Conservation (phyloP, 2,329 filamentous ascomycete genomes). For the Tothia fuscella region DNA sequence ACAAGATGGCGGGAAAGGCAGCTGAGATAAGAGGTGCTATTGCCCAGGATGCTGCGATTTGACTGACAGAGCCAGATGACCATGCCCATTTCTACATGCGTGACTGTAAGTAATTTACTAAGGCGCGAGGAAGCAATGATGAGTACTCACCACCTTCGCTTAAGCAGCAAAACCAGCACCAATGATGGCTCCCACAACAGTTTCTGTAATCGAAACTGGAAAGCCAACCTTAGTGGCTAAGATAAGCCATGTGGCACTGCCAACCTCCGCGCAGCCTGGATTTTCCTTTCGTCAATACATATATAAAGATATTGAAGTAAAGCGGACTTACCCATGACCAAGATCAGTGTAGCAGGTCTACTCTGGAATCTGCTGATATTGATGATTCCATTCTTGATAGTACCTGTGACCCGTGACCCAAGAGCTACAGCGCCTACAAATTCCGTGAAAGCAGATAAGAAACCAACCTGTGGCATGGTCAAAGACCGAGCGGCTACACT, state of each 20-base stretch:
- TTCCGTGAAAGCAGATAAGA: conserved; percentile 32
- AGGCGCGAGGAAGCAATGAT: too few relatives aligned
- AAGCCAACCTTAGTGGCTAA: conserved; percentile 39
- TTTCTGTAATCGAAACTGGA: conserved; percentile 44
- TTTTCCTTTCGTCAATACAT: too few relatives aligned
- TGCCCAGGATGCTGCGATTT: conserved; percentile 50
- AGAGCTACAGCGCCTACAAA: conserved; percentile 32
- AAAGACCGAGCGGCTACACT: conserved; percentile 67
- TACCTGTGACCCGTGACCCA: conserved; percentile 40
- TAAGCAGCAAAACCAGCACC: conserved; percentile 36
- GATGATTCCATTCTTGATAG: conserved; percentile 50
- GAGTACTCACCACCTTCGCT: conserved; percentile 36
- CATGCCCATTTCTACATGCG: conserved; percentile 48
- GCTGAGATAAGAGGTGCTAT: conserved; percentile 47
- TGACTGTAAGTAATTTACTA: too few relatives aligned
- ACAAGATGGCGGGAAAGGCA: conserved; percentile 50
- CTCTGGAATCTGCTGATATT: conserved; percentile 34
- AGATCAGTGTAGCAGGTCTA: conserved; percentile 42
- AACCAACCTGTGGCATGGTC: conserved; percentile 50
- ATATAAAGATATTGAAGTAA: too few relatives aligned
- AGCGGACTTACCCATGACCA: conserved; percentile 47
- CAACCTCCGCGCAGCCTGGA: conserved; percentile 43
- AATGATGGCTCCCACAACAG: conserved; percentile 36
- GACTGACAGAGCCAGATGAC: conserved; percentile 46
- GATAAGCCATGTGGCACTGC: conserved; percentile 40